A percentile compares a stretch with the other conserved stretches of the same genome.
Conservation (phyloP, 2,329 filamentous ascomycete genomes). For the Tolypocladium inflatum region DNA sequence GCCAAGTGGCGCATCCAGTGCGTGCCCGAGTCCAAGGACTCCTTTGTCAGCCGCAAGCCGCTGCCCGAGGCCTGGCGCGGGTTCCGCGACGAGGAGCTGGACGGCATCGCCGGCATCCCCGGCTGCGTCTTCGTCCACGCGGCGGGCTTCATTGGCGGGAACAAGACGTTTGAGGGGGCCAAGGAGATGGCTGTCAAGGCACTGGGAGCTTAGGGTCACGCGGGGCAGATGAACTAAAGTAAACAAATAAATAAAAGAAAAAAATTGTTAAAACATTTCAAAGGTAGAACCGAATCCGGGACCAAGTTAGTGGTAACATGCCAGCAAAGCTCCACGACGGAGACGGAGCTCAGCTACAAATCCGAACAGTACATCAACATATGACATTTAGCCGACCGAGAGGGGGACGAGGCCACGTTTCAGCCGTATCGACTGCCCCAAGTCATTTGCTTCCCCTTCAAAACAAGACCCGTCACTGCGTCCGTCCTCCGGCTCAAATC, state of each 20-base stretch:
- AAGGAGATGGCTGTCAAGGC: slow-evolving; percentile 78
- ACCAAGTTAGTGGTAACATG: not conserved
- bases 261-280: not conserved
- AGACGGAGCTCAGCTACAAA: not conserved
- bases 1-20: slow-evolving; percentile 91
- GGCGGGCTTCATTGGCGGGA: slow-evolving; percentile 91
- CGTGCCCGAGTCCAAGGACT: slow-evolving; percentile 75
- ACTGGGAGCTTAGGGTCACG: slow-evolving; percentile 32
- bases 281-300: not conserved
- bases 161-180: slow-evolving; percentile 82
- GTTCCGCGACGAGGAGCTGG: slow-evolving; percentile 76
- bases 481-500: not conserved
- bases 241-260: not conserved
- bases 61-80: slow-evolving; percentile 89
- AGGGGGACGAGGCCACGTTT: not conserved
- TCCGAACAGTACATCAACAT: not conserved
- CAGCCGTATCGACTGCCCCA: not conserved
- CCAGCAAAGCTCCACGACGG: not conserved
- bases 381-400: not conserved
- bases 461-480: not conserved
- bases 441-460: not conserved
- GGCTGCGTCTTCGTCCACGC: slow-evolving; percentile 91
- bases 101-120: slow-evolving; percentile 56
- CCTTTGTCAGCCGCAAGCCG: slow-evolving; percentile 85
- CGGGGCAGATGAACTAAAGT: not conserved